Percentiles rank a stretch among this genome's conserved stretches.
Conservation (phyloP, 805 yeast species). For the Lipomyces yamadae region DNA sequence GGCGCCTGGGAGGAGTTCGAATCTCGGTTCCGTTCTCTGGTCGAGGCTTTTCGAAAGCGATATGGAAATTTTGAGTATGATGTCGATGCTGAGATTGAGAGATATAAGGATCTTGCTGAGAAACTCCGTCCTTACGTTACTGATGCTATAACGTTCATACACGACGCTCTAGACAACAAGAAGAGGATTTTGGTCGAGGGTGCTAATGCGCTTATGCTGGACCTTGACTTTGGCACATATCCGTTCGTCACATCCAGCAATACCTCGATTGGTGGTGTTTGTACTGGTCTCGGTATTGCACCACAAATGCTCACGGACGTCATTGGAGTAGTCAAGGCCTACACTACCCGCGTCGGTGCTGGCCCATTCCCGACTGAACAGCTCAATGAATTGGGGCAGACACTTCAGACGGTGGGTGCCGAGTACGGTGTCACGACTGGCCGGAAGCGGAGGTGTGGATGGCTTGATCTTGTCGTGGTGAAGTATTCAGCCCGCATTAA, state of each 20-base stretch:
- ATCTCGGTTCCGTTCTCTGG: slow-evolving; percentile 71
- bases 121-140: slow-evolving; percentile 86
- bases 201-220: slow-evolving; percentile 97
- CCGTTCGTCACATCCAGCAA: slow-evolving; percentile 95
- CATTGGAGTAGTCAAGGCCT: slow-evolving; percentile 97
- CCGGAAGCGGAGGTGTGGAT: slow-evolving; percentile 98
- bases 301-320: slow-evolving; percentile 79
- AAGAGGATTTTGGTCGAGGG: slow-evolving; percentile 95
- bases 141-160: slow-evolving; percentile 79
- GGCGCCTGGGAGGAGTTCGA: slow-evolving; percentile 94
- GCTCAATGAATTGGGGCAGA: slow-evolving; percentile 82
- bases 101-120: slow-evolving; percentile 76
- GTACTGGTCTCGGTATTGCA: slow-evolving; percentile 96
- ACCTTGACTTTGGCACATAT: slow-evolving; percentile 96
- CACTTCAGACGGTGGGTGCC: slow-evolving; percentile 87
- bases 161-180: slow-evolving; percentile 73
- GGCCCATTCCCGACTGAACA: slow-evolving; percentile 99
- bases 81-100: slow-evolving; percentile 74
- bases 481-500: slow-evolving; percentile 89
- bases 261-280: slow-evolving; percentile 97
- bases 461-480: slow-evolving; percentile 95
- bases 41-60: slow-evolving; percentile 81
- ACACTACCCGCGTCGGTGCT: slow-evolving; percentile 98
- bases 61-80: slow-evolving; percentile 94
- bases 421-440: slow-evolving; percentile 99